Evolutionary conservation across 2,329 filamentous ascomycete species (phyloP), one percentile per base, ranked within the genome.

Genomic region (Coniosporium tulheliwenetii): DNA sequence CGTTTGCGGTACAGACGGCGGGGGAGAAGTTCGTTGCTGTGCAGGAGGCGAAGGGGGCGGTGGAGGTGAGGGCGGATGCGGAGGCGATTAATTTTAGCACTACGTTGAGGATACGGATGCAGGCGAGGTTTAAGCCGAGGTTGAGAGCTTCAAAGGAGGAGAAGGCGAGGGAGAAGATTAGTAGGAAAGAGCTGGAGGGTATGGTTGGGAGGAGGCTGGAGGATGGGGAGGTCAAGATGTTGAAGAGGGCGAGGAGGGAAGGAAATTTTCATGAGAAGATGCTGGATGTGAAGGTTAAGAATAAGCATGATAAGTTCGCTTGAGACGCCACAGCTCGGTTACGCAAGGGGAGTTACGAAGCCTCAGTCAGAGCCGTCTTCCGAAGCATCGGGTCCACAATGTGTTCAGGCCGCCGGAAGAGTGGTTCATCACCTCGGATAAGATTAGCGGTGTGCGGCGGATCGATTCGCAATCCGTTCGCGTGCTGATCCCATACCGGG

Each of bases 221-320:
- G 10, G 87, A 96, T 52, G 80, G 89, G 42, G 91, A 98, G 62
- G 84, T 95, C 35, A 80, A 73, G 63, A 74, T 68, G 57, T 59
- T 98, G 55, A 93, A 93, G 68, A 80, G 68, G 61, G 86, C 91
- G 30, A 73, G 84, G 56, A 74, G 77, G 50, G 83, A 95, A 51
- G 91, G 91, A 0, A 79, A 89, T 57, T 95, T 91, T 57, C 83
- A 95, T 57, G 87, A 96, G 63, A 75, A 75, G 50, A 62, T 95
- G 53, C 62, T 96, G 48, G 79, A 93, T 62, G 67, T 95, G 41
- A 91, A 89, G 61, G 81, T 91, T 29, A 94, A 94, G 66, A 79
- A 78, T 42, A 94, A 93, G 64, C 87, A 93, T 62, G 86, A 94
- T 63, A 93, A 93, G 60, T 94, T 66, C 63, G 64, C 60, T 39